These are phyloP conservation scores for Glomus cerebriforme DNA, from an alignment of 192 early-diverging fungal species.

Conservation along the genomic window DNA sequence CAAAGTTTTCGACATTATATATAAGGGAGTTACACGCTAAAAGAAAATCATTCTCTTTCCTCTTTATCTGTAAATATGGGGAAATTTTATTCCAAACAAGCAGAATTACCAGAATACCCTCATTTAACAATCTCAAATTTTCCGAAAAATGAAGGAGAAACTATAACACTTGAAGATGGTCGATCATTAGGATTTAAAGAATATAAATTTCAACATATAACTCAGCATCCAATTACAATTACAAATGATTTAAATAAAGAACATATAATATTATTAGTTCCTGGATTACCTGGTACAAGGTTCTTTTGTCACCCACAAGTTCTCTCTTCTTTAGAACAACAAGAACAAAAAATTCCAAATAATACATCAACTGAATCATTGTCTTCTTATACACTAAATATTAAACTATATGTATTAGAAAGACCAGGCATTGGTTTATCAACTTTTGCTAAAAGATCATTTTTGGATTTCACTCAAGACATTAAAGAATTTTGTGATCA, in stretches of 20 bases:
- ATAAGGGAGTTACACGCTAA: too few relatives aligned
- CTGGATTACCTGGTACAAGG: conserved; percentile 27
- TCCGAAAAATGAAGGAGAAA: conserved; percentile 28
- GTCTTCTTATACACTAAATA: neutral
- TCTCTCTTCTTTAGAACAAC: neutral
- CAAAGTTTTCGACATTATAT: too few relatives aligned
- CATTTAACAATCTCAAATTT: conserved; percentile 15
- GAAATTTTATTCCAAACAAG: neutral
- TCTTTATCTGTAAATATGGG: neutral
- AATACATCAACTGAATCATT: neutral
- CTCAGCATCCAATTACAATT: neutral
- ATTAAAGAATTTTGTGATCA: conserved; percentile 25
- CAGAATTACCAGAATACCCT: conserved; percentile 26
- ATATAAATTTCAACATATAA: conserved; percentile 22
- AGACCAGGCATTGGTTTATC: conserved; percentile 34
- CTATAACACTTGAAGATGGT: conserved; percentile 25
- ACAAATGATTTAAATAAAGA: conserved; percentile 1
- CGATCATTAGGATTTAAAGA: conserved; percentile 27
- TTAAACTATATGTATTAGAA: conserved; percentile 32
- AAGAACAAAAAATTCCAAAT: neutral
- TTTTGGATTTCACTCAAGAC: conserved; percentile 32
- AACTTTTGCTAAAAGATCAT: conserved; percentile 23
- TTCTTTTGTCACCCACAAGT: conserved; percentile 32
- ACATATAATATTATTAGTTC: conserved; percentile 24
- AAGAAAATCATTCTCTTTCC: neutral